Base-by-base conservation (phyloP, 176 grass and related monocot genomes). In the Alloteropsis semialata region DNA sequence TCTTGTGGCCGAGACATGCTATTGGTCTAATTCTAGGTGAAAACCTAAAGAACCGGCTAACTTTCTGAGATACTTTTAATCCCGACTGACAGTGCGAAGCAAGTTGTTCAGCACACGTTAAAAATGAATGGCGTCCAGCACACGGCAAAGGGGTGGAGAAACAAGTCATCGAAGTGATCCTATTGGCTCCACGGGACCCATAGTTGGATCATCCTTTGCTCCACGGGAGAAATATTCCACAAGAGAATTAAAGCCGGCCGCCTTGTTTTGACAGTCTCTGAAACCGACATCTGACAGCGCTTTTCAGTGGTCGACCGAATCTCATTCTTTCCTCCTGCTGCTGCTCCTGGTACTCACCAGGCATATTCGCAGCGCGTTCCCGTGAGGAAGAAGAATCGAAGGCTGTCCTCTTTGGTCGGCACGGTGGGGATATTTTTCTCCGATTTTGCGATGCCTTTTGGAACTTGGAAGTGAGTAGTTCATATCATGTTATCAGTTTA, bases 201-300 rank as follows among this genome's bases (percentile, higher is more conserved):
- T 30, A 17, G 51, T 69, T 33, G 82, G 69, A 81, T 69, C 51
- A 22, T 81, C 38, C 82, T 69, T 81, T 54, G 24, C 87, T 63
- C 62, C 51, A 69, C 60, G 9, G 68, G 19, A n/a, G 30, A 81
- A 67, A 75, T 34, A 62, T 84, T 84, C 77, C 43, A 70, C 30
- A n/a, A 36, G 32, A 25, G 11, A 24, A 32, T 22, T 53, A 53
- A 74, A 12, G 50, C 29, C 29, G 10, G 86, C 72, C 25, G 87
- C 81, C 81, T 74, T 84, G 19, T 3, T 76, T 89, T 89, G 77
- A 85, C 77, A n/a, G 69, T 36, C 8, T 27, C 62, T 54, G 61
- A 81, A 69, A 80, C 75, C 32, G 45, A 75, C 66, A 21, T 9
- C 10, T 10, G 55, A 33, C 65, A 19, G n/a, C 24, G n/a, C 21